These are phyloP conservation scores for Tephrocybe sp. DNA, from an alignment of 768 basidiomycete genomes.

Conservation along the genomic window DNA sequence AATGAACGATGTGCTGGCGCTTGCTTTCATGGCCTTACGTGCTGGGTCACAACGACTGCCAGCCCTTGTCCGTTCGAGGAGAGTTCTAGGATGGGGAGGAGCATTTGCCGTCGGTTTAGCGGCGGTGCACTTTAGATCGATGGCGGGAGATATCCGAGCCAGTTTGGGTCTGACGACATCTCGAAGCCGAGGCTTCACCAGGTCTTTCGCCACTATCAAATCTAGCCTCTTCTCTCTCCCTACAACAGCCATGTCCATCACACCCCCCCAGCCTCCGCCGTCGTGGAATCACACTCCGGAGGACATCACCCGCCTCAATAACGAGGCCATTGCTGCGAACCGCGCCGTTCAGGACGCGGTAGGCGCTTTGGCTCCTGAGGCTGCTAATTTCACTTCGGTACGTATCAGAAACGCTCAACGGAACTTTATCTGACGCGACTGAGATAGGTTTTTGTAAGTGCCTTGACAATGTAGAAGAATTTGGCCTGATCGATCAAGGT, in stretches of 20 bases:
- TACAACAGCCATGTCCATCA: slow-evolving; percentile 41
- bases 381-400: slow-evolving; percentile 69
- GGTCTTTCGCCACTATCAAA: slow-evolving; percentile 27
- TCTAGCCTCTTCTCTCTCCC: slow-evolving; percentile 30
- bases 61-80: slow-evolving; percentile 21
- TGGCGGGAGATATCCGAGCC: slow-evolving; percentile 41
- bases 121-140: slow-evolving; percentile 39
- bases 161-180: slow-evolving; percentile 24
- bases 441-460: slow-evolving; percentile 71
- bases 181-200: slow-evolving; percentile 18
- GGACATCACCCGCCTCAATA: slow-evolving; percentile 56
- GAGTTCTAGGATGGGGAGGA: slow-evolving; percentile 35
- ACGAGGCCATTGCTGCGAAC: slow-evolving; percentile 58
- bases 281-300: slow-evolving; percentile 66
- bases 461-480: neutral
- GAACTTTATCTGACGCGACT: slow-evolving; percentile 5
- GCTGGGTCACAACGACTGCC: slow-evolving; percentile 25
- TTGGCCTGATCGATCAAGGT: slow-evolving; percentile 34
- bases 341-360: slow-evolving; percentile 57
- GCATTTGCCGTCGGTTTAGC: slow-evolving; percentile 40
- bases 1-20: slow-evolving; percentile 5
- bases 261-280: slow-evolving; percentile 66
- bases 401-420: slow-evolving; percentile 18
- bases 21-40: slow-evolving; percentile 29
- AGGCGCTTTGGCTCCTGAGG: slow-evolving; percentile 53